These are phyloP conservation scores for Lippia alba DNA, from an alignment of 305 asterid species.

Conservation along the genomic window DNA sequence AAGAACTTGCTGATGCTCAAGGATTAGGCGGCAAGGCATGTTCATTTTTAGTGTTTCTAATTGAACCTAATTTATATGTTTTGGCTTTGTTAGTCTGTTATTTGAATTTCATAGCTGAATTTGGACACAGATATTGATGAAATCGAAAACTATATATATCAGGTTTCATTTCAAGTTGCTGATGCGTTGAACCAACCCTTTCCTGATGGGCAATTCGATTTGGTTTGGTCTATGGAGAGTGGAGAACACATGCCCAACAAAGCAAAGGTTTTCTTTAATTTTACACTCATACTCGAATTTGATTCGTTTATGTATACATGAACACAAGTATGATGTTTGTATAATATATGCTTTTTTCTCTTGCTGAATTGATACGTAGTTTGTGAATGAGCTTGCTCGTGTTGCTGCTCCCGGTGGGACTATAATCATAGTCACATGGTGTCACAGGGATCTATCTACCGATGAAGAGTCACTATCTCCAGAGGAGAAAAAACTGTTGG, in stretches of 20 bases:
- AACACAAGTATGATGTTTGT: not conserved
- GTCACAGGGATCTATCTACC: constrained; percentile 90
- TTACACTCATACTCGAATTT: not conserved
- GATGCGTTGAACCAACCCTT: constrained; percentile 98
- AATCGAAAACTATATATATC: constrained; percentile 17
- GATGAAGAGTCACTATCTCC: constrained; percentile 63
- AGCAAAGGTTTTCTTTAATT: constrained; percentile 57
- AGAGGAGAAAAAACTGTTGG: constrained; percentile 66
- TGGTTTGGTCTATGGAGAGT: constrained; percentile 99
- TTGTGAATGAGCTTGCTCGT: constrained; percentile 81
- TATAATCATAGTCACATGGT: constrained; percentile 92
- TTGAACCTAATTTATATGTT: not conserved
- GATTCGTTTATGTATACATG: not conserved
- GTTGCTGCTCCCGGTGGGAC: constrained; percentile 95
- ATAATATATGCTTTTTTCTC: not conserved
- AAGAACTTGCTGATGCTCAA: constrained; percentile 76
- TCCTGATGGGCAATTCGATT: constrained; percentile 77
- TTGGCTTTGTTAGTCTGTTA: not conserved
- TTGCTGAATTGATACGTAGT: constrained; percentile 46
- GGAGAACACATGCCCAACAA: constrained; percentile 99
- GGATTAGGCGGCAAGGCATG: constrained; percentile 69
- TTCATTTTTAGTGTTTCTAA: not conserved
- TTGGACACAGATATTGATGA: constrained; percentile 4
- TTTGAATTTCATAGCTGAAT: constrained; percentile 10
- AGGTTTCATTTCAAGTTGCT: constrained; percentile 91